Conservation (phyloP, 2,329 filamentous ascomycete species). For the Purpureocillium lavendulum region DNA sequence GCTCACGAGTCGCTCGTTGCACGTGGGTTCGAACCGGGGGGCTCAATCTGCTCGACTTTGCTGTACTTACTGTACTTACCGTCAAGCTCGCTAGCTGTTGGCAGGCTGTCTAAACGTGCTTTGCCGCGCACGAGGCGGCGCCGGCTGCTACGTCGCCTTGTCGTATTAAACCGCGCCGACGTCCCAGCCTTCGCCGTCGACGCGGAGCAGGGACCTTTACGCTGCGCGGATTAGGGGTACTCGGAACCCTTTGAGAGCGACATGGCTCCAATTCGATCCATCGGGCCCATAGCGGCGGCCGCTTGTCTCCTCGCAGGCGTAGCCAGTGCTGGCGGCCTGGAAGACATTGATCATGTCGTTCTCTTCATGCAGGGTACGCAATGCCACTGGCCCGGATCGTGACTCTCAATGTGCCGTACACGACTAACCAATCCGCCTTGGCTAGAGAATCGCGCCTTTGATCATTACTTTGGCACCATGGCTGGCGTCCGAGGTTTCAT, state of each 20-base stretch:
- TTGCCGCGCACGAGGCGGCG: no score
- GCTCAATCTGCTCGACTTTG: not conserved
- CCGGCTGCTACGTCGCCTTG: no score
- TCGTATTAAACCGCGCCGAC: no score
- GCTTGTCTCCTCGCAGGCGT: not conserved
- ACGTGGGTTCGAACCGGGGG: not conserved
- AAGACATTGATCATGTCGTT: slow-evolving; percentile 1
- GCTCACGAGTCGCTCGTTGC: not conserved
- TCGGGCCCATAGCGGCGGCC: not conserved
- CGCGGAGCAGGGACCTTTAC: no score
- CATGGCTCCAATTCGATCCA: not conserved
- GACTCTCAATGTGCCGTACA: no score
- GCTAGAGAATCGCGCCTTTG: slow-evolving; percentile 26
- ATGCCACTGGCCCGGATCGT: not conserved
- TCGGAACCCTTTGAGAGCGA: no score
- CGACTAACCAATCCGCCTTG: no score
- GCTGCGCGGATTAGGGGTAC: no score
- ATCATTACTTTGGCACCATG: slow-evolving; percentile 47
- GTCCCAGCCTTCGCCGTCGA: no score
- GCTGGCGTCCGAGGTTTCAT: slow-evolving; percentile 45
- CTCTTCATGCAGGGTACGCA: slow-evolving; percentile 1
- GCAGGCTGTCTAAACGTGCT: no score
- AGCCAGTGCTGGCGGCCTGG: not conserved
- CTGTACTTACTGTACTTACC: no score
- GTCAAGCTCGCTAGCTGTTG: no score